Base-by-base conservation (phyloP, 1,284 basidiomycete genomes). In the Uromyces viciae-fabae region DNA sequence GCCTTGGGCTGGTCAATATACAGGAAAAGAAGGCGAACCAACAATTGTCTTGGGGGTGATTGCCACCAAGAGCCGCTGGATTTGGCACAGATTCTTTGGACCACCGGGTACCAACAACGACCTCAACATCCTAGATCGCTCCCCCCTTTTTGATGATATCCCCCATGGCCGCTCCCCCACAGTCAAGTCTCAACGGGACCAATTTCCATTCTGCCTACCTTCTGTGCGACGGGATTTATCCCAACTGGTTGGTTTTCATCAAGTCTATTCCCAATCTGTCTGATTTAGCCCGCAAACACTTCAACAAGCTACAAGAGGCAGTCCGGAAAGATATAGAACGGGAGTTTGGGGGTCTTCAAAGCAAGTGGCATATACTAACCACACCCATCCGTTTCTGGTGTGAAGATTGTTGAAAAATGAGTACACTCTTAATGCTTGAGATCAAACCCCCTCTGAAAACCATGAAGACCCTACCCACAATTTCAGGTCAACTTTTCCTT, bases 61-160 rank as follows among this genome's bases (percentile, higher is more conserved):
- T 3, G 75, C 62, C 22, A 49, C 75, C 25, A 36, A 77, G 28
- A 31, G 54, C 62, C 58, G 36, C 1, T 66, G 60, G 49, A 64
- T 77, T 28, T 77, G 75, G 75, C 58, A 77, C 25, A 31, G 25
- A 0, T 77, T 77, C 22, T 77, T 77, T 68, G 58, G 75, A 3
- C 33, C 62, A 7, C 60, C 75, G 0, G 75, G 58, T 5, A 19
- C 60, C 36, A 46, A 66, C 4, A 68, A 77, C 31, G 43, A 77
- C 46, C 64, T 77, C 42, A 77, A 77, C 36, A 46, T 77, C 4
- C 36, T 77, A 0, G n/a, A 77, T 0, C 9, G 17, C 5, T 49
- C 42, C 17, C 42, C 42, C 5, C 62, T 77, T 1, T 77, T 66
- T 46, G n/a, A n/a, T n/a, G n/a, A n/a, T n/a, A n/a, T n/a, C n/a